These are phyloP conservation scores for Ascochyta rabiei DNA, from an alignment of 2,329 filamentous ascomycete genomes.

Conservation along the genomic window DNA sequence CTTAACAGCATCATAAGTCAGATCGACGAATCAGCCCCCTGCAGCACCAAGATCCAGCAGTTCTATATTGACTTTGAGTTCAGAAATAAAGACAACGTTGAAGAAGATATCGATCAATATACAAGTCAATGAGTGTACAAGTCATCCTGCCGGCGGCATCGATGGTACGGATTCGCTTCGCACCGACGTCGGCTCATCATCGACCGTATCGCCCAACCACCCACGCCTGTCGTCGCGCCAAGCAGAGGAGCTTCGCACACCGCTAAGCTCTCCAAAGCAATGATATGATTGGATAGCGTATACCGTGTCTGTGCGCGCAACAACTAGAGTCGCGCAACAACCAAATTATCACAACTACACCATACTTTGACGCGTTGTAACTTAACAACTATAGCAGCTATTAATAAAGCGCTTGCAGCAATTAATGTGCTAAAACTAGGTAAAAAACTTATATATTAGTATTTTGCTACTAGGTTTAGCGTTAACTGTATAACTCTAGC, in stretches of 20 bases:
- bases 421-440: too few relatives aligned
- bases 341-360: too few relatives aligned
- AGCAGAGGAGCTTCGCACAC: constrained; percentile 4
- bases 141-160: neutral
- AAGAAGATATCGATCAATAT: neutral
- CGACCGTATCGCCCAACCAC: constrained; percentile 1
- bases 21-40: too few relatives aligned
- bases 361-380: too few relatives aligned
- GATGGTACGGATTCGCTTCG: neutral
- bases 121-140: neutral
- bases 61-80: neutral
- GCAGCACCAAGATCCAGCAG: neutral
- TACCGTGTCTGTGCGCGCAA: too few relatives aligned
- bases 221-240: neutral
- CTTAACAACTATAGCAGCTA: too few relatives aligned
- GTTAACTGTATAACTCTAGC: too few relatives aligned
- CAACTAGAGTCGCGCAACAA: too few relatives aligned
- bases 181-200: constrained; percentile 8
- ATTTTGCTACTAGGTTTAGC: too few relatives aligned
- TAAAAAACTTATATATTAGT: too few relatives aligned
- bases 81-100: neutral
- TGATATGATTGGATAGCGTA: constrained; percentile 4
- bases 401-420: too few relatives aligned
- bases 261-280: constrained; percentile 13
- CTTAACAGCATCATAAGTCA: neutral